These are phyloP conservation scores for Phialemoniopsis sp. DNA, from an alignment of 2,329 filamentous ascomycete species.

Conservation along the genomic window DNA sequence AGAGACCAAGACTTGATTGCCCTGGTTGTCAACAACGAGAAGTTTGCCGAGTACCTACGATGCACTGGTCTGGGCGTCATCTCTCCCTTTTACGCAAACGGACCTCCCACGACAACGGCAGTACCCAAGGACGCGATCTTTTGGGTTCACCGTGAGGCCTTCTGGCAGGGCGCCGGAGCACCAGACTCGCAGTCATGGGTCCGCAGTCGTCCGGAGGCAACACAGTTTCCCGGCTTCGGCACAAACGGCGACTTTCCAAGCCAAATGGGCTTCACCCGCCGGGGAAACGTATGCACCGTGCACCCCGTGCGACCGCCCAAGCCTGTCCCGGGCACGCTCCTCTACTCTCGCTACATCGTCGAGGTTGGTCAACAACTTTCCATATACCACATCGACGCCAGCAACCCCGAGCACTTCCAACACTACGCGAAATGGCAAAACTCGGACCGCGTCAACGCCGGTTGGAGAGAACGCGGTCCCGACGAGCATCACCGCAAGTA, in stretches of 20 bases:
- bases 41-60: conserved; percentile 7
- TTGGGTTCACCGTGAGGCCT: conserved; percentile 12
- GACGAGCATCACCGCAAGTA: conserved; percentile 72
- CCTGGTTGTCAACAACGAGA: conserved; percentile 5
- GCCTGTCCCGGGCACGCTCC: conserved; percentile 62
- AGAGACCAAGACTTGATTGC: conserved; percentile 7
- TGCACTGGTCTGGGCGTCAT: conserved; percentile 8
- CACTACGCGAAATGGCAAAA: conserved; percentile 82
- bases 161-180: conserved; percentile 10
- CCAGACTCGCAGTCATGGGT: too few relatives aligned
- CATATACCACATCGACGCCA: conserved; percentile 59
- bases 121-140: conserved; percentile 6
- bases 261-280: too few relatives aligned
- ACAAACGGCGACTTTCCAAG: too few relatives aligned
- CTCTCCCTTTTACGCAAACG: conserved; percentile 7
- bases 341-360: conserved; percentile 79
- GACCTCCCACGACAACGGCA: conserved; percentile 3
- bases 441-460: conserved; percentile 73
- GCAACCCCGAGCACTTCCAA: conserved; percentile 47
- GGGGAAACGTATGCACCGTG: too few relatives aligned
- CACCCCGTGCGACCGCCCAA: conserved; percentile 71
- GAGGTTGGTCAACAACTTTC: conserved; percentile 22
- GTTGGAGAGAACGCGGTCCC: conserved; percentile 77
- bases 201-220: too few relatives aligned
- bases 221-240: too few relatives aligned